phyloP scores from a whole-genome alignment of 2,329 filamentous ascomycete genomes.

The Talaromyces sp. region DNA sequence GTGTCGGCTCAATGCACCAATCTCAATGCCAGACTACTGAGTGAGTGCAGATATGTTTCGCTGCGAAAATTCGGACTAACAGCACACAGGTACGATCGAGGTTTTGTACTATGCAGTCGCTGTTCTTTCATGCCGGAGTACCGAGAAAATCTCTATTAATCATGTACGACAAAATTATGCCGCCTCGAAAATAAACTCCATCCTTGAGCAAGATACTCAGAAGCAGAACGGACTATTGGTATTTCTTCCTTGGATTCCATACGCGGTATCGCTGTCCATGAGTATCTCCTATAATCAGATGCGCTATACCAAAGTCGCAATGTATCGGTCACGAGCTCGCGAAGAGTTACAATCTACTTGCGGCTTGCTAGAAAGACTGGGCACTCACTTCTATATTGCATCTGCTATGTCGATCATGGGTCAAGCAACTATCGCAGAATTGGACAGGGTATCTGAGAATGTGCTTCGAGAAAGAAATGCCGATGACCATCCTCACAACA shows the following conservation, averaged over 20 bases:
- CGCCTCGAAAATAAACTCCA: conserved; percentile 38
- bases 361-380: not conserved
- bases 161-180: conserved; percentile 58
- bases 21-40: conserved; percentile 25
- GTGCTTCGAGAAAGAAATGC: not conserved
- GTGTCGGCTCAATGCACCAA: conserved; percentile 20
- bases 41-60: not conserved
- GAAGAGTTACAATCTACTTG: conserved; percentile 4
- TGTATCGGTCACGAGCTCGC: conserved; percentile 45
- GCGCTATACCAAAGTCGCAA: conserved; percentile 57
- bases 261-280: conserved; percentile 58
- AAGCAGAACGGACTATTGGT: not conserved
- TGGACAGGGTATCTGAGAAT: conserved; percentile 4
- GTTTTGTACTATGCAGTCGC: conserved; percentile 62
- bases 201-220: not conserved
- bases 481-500: not conserved
- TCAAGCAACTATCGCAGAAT: conserved; percentile 9
- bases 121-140: conserved; percentile 56
- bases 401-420: conserved; percentile 8
- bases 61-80: not conserved
- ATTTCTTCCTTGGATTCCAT: conserved; percentile 58
- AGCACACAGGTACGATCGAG: conserved; percentile 51
- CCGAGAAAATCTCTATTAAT: conserved; percentile 40
- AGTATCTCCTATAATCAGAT: conserved; percentile 63
- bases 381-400: conserved; percentile 4